Evolutionary conservation across 805 yeast species (phyloP), one percentile per base, ranked within the genome.

Genomic region (Saccharomycopsis sp.): DNA sequence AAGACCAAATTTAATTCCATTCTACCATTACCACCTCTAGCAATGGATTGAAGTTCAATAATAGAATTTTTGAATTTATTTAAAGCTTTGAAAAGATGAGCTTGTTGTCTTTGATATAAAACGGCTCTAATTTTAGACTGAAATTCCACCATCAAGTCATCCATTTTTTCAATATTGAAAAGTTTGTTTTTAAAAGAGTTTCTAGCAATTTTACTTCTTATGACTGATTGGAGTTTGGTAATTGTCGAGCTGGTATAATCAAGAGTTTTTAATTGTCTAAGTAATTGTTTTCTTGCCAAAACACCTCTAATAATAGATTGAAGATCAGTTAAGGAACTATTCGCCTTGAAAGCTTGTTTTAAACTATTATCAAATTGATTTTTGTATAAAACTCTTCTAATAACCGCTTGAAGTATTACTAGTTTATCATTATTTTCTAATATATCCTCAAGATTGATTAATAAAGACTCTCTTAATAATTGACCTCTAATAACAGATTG

Each of bases 11-110:
- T 68, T 32, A 70, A 52, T 25, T 56, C 56, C 2, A 61, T 59
- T 48, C 76, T 58, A 5, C 64, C 46, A 18, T 62, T 52, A 0
- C 68, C 76, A 27, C 71, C 75, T 49, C 74, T 55, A 1, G 60
- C 59, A 34, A 69, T 59, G n/a, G 65, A 55, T 49, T 70, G 74
- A 3, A 69, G 52, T 27, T 65, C 70, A 10, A 33, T 17, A 4
- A 52, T 34, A 10, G 21, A 9, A 17, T 23, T 23, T 10, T 28
- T 26, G 18, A 23, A 19, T 12, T 34, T 31, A 12, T 15, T 21
- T 9, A 43, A 20, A 14, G 8, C 10, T 9, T 15, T 15, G n/a
- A 18, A 10, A 3, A 36, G 14, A 10, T 17, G 17, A 5, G 5
- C 1, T 3, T 37, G 4, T 21, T 29, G 18, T 14, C 25, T 17